Evolutionary conservation across 2,329 filamentous ascomycete species (phyloP), one percentile per base, ranked within the genome.

Genomic region (Cladosporium sp.): DNA sequence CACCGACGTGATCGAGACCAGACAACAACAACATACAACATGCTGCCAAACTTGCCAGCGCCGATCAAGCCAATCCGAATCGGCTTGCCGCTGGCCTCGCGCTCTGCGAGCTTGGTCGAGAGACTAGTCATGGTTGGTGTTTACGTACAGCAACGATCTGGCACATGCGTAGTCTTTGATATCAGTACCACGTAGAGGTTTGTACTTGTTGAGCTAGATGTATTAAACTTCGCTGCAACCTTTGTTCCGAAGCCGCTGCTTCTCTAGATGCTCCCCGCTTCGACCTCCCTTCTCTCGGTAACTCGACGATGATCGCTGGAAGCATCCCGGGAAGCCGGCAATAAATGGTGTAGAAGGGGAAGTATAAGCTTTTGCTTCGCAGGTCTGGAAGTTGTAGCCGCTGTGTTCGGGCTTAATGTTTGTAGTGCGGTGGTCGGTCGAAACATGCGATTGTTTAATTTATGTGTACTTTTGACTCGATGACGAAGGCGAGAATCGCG

Each of bases 31-130:
- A 31, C 21, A 21, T 58, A 53, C 64, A 58, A 58, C 80, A 81
- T 82, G 16, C 78, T 81, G 2, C 80, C 80, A 63, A 82, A 82
- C 67, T 82, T 82, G 63, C 80, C 80, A 46, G 80, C 80, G 3
- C 80, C 80, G 62, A 82, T 82, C 65, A 82, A 75, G 55, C 79
- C 80, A 40, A 82, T 77, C 49, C 72, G 72, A 37, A 81, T 78
- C 3, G 78, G 78, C 68, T 77, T 79, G 66, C 79, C 78, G 44
- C 70, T 71, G 44, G 72, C 73, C 66, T 80, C 78, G 46, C 79
- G 75, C 67, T 79, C 74, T 23, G 77, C 78, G 56, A 80, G 76
- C 71, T 80, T 81, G 10, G 75, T 77, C n/a, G 77, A 80, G 44
- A 79, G 73, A 67, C 70, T 75, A 1, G 77, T 79, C 78, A 81